Evolutionary conservation across 2,329 filamentous ascomycete species (phyloP).

Genomic region (Talaromyces islandicus): DNA sequence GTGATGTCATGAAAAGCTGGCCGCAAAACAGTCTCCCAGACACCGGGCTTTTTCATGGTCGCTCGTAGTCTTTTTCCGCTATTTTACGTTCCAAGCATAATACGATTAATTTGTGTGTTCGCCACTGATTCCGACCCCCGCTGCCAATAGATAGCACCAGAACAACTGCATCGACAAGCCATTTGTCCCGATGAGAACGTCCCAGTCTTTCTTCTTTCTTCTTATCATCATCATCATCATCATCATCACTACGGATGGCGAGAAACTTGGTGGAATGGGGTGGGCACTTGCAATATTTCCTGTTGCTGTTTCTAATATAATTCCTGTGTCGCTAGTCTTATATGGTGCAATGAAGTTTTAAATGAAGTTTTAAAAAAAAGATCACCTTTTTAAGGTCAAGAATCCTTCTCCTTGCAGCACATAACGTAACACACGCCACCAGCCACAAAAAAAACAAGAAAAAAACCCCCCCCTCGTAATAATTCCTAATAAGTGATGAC

Average conservation of each 20-base stretch:
- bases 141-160: conserved; percentile 5
- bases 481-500: neutral
- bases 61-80: neutral
- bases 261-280: neutral
- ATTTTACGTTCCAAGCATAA: conserved; percentile 8
- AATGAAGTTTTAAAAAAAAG: neutral
- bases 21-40: neutral
- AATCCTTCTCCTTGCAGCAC: neutral
- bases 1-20: neutral
- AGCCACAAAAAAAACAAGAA: neutral
- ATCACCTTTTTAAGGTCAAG: neutral
- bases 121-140: conserved; percentile 3
- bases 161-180: conserved; percentile 6
- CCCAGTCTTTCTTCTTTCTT: neutral
- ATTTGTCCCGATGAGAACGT: neutral
- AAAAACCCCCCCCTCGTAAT: neutral
- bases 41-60: conserved; percentile 3
- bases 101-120: conserved; percentile 11
- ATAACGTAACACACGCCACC: neutral
- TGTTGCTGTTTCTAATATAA: neutral
- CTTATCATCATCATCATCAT: neutral
- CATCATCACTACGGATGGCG: neutral
- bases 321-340: neutral
- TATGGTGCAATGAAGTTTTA: neutral
- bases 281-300: neutral